Percentiles rank a stretch among this genome's conserved stretches.
phyloP scores from a whole-genome alignment of 257 asterid genomes.

The Salvia hispanica region DNA sequence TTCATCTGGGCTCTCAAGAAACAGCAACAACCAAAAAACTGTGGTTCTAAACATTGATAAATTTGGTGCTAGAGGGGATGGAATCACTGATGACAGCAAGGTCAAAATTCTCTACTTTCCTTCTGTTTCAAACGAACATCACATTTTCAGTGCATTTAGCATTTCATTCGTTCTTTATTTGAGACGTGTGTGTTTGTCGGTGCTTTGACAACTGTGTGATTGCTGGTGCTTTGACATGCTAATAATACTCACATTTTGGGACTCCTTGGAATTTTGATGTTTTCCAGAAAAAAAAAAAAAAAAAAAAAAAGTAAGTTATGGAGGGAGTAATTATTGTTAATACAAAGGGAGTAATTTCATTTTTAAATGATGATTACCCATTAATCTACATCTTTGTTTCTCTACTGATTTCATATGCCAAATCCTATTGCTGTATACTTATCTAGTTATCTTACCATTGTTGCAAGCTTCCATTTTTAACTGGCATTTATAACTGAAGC shows the following conservation, averaged over 20 bases:
- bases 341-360: too few relatives aligned
- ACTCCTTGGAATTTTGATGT: conserved; percentile 6
- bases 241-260: not conserved
- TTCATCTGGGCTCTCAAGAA: conserved; percentile 30
- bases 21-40: conserved; percentile 30
- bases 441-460: not conserved
- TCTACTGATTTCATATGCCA: not conserved
- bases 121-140: not conserved
- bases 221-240: conserved; percentile 1
- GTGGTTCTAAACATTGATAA: conserved; percentile 45
- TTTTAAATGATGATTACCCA: too few relatives aligned
- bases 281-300: not conserved
- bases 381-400: not conserved
- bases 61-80: conserved; percentile 68
- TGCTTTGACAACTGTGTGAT: not conserved
- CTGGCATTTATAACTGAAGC: not conserved
- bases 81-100: conserved; percentile 54
- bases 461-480: not conserved
- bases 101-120: conserved; percentile 27
- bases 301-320: too few relatives aligned
- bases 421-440: too few relatives aligned
- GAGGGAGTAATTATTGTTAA: too few relatives aligned
- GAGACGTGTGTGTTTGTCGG: not conserved
- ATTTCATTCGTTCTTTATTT: not conserved
- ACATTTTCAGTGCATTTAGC: not conserved